Evolutionary conservation across 202 grass and related monocot genomes (phyloP), one percentile per base, ranked within the genome.

Genomic region (Saccharum hybrid): DNA sequence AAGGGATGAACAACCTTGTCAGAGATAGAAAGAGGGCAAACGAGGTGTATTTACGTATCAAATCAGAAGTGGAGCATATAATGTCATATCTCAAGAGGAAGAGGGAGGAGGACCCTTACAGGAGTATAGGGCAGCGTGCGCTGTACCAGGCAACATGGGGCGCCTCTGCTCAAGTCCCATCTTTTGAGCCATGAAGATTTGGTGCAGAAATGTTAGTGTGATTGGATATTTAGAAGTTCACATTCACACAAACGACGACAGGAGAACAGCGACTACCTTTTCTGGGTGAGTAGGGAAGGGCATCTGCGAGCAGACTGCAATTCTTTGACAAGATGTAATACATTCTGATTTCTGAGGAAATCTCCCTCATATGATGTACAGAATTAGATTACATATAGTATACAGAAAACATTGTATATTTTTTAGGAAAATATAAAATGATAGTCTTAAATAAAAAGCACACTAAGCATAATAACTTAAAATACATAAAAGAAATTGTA

Each of bases 51-150:
- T 18, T 80, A 41, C 70, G 66, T 23, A 87, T 95, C 46, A 95
- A 95, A 81, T 90, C 90, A 37, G 90, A 98, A 74, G 83, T 98
- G 56, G 89, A 95, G 81, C 67, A 82, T 23, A 83, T 87, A 38
- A 83, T 95, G 71, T 83, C 87, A 63, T 98, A 98, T 82, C 69
- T 98, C 68, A 90, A 87, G 83, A 87, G 63, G 75, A 98, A 98
- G 81, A 95, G 96, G 85, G 90, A 95, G 77, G 87, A 93, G 73
- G 96, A 95, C 57, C 89, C 91, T 65, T 95, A 98, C 74, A 93
- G 96, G 84, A 95, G 89, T 74, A 84, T 95, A 84, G 37, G 79
- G 0, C 89, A 85, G 74, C 83, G 96, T 62, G 66, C 86, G 38
- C 6, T 92, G n/a, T 93, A 93, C 81, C 89, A 92, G 81, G 92